Conservation (phyloP, 2,329 filamentous ascomycete genomes). For the Didymella pinodella region DNA sequence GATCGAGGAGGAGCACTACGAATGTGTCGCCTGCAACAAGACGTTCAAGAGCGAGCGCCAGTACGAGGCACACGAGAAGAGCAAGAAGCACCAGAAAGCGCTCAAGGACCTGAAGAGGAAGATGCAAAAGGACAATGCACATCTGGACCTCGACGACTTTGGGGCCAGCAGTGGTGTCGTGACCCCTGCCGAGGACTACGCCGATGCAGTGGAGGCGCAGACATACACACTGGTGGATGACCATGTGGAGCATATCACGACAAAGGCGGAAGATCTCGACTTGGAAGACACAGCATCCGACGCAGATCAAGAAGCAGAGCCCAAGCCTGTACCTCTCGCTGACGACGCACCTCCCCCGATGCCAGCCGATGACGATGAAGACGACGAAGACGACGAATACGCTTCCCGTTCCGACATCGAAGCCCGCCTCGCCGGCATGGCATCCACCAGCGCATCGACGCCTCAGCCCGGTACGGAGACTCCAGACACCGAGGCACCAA, state of each 20-base stretch:
- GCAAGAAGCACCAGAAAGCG: slow-evolving; percentile 93
- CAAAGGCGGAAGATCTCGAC: slow-evolving; percentile 26
- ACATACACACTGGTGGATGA: slow-evolving; percentile 37
- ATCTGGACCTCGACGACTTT: slow-evolving; percentile 59
- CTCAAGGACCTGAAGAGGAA: slow-evolving; percentile 79
- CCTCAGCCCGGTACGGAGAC: background rate
- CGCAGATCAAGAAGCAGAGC: background rate
- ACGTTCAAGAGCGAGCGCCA: slow-evolving; percentile 90
- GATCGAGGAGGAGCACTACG: slow-evolving; percentile 60
- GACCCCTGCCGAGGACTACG: slow-evolving; percentile 38
- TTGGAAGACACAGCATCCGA: slow-evolving; percentile 10
- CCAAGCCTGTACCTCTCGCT: background rate
- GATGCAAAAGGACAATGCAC: slow-evolving; percentile 81
- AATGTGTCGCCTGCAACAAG: slow-evolving; percentile 71
- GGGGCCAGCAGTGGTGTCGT: slow-evolving; percentile 44
- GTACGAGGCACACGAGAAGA: slow-evolving; percentile 89
- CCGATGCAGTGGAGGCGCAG: slow-evolving; percentile 15
- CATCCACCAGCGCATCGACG: slow-evolving; percentile 12
- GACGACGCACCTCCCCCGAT: background rate
- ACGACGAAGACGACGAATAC: background rate
- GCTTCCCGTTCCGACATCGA: background rate
- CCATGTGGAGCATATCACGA: slow-evolving; percentile 27
- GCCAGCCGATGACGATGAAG: background rate
- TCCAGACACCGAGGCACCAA: background rate
- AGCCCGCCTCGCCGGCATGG: background rate